phyloP scores from a whole-genome alignment of 352 stramenopile genomes.

The Phytophthora citrophthora region DNA sequence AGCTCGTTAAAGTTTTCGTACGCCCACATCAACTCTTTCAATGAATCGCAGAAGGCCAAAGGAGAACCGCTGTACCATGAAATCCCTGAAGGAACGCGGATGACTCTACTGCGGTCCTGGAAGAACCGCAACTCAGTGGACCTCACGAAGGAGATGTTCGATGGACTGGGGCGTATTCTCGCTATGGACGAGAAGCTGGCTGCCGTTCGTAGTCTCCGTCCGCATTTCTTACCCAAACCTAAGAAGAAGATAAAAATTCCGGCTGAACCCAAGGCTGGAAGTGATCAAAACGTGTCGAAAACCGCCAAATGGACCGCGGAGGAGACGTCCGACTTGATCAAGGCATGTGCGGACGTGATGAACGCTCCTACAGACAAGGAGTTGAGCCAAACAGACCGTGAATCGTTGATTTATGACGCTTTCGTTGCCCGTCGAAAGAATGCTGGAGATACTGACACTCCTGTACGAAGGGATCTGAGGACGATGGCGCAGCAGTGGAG shows the following conservation, averaged over 20 bases:
- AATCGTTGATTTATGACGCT: conserved; percentile 42
- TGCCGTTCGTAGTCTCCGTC: conserved; percentile 25
- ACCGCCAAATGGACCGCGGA: conserved; percentile 39
- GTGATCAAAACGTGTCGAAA: conserved; percentile 23
- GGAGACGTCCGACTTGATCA: conserved; percentile 46
- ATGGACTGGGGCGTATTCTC: conserved; percentile 38
- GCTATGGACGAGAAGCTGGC: conserved; percentile 38
- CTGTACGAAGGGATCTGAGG: conserved; percentile 32
- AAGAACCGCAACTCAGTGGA: conserved; percentile 51
- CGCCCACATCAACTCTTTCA: conserved; percentile 39
- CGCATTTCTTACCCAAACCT: conserved; percentile 14
- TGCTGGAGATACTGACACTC: conserved; percentile 27
- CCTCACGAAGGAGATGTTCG: conserved; percentile 43
- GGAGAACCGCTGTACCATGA: conserved; percentile 33
- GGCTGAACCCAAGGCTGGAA: conserved; percentile 5
- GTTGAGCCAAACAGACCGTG: conserved; percentile 31
- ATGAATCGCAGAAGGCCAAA: conserved; percentile 40
- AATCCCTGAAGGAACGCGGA: conserved; percentile 29
- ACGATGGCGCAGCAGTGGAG: conserved; percentile 46
- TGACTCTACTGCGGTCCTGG: conserved; percentile 42
- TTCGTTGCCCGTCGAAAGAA: conserved; percentile 39
- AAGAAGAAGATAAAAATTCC: conserved; percentile 18
- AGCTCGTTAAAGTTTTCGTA: conserved; percentile 51
- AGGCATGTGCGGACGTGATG: conserved; percentile 47
- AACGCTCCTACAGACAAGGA: conserved; percentile 32